Evolutionary conservation across 2,329 filamentous ascomycete species (phyloP).

Genomic region (Diplocarpon rosae): DNA sequence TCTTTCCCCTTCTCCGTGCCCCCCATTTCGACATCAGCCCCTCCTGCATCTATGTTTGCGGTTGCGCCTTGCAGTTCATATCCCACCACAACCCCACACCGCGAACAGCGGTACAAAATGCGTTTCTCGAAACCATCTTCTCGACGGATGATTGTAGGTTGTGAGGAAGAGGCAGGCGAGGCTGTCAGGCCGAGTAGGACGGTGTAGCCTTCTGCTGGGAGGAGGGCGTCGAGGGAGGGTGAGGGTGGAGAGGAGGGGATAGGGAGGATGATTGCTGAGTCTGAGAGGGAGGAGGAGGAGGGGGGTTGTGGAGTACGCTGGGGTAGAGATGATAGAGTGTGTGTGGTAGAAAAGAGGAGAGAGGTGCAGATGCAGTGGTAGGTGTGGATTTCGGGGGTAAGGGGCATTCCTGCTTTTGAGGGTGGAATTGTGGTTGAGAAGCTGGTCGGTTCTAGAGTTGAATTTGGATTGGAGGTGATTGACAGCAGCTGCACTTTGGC

Average conservation of each 20-base stretch:
- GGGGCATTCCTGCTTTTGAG: neutral
- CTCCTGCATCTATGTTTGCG: neutral
- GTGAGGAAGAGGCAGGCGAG: too few species aligned
- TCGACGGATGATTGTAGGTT: slow-evolving; percentile 30
- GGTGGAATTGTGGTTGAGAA: neutral
- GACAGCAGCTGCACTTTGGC: neutral
- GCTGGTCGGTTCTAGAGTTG: neutral
- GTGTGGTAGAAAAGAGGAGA: slow-evolving; percentile 49
- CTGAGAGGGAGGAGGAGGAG: slow-evolving; percentile 27
- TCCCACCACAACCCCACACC: slow-evolving; percentile 50
- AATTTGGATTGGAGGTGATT: neutral
- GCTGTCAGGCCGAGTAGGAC: slow-evolving; percentile 35
- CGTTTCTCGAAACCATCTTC: slow-evolving; percentile 60
- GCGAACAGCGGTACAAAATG: slow-evolving; percentile 43
- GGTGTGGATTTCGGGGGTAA: slow-evolving; percentile 32
- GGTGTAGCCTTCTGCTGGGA: slow-evolving; percentile 30
- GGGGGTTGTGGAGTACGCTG: too few species aligned
- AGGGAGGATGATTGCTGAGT: slow-evolving; percentile 47
- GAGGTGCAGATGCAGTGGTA: slow-evolving; percentile 57
- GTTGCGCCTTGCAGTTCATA: slow-evolving; percentile 38
- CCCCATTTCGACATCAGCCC: slow-evolving; percentile 16
- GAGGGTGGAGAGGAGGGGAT: slow-evolving; percentile 25
- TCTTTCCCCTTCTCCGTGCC: slow-evolving; percentile 27
- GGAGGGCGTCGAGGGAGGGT: neutral
- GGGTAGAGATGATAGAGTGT: slow-evolving; percentile 40